Conservation (phyloP, 2,329 filamentous ascomycete genomes). For the Aspergillus spinulosporus region DNA sequence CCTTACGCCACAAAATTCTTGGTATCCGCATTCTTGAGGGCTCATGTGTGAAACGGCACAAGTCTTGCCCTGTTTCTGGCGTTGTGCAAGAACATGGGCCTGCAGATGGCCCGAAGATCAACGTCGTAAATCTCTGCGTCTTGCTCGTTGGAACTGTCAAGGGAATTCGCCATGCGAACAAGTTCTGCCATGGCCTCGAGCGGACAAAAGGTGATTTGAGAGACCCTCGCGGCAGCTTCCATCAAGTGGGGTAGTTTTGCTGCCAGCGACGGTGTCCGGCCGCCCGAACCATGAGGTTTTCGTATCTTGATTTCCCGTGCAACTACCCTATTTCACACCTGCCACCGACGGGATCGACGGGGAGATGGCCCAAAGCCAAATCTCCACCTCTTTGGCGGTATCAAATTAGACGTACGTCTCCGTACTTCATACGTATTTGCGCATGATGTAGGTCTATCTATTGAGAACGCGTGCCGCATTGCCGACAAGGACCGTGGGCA, state of each 20-base stretch:
- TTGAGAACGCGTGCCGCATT: conserved; percentile 1
- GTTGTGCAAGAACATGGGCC: neutral
- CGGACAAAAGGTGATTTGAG: neutral
- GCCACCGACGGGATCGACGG: neutral
- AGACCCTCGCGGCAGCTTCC: neutral
- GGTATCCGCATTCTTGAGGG: neutral
- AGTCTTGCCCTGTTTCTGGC: neutral
- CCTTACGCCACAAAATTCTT: neutral
- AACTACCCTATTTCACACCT: neutral
- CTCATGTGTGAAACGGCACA: neutral
- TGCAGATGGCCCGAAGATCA: neutral
- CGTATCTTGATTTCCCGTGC: conserved; percentile 1
- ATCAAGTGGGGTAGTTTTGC: neutral
- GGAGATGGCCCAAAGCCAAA: neutral
- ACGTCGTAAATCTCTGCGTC: conserved; percentile 2
- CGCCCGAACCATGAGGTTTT: neutral
- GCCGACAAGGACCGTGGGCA: neutral
- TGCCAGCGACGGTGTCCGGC: neutral
- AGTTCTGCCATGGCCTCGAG: neutral
- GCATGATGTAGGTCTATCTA: neutral
- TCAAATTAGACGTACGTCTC: neutral
- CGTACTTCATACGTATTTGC: neutral
- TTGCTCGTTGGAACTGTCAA: neutral
- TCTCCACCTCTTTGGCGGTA: neutral
- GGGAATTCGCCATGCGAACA: neutral